These are phyloP conservation scores for Dichotomopilus funicola DNA, from an alignment of 2,329 filamentous ascomycete genomes.

Conservation along the genomic window DNA sequence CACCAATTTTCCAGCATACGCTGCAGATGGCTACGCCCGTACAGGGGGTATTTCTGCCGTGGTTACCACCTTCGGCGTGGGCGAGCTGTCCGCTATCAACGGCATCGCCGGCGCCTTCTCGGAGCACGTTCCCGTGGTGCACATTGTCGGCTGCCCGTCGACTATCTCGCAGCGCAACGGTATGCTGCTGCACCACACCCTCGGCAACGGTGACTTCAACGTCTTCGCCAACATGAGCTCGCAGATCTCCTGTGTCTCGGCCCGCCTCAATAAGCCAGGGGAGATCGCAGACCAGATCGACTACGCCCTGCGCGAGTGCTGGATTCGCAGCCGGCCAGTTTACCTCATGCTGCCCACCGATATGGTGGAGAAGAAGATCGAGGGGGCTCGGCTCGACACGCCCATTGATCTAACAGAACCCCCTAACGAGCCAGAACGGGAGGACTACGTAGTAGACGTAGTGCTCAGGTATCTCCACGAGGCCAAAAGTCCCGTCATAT, in stretches of 20 bases:
- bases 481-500: constrained; percentile 68
- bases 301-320: constrained; percentile 67
- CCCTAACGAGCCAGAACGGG: constrained; percentile 61
- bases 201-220: constrained; percentile 73
- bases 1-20: constrained; percentile 52
- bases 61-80: constrained; percentile 71
- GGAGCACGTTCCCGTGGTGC: constrained; percentile 64
- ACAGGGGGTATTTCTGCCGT: constrained; percentile 64
- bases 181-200: constrained; percentile 58
- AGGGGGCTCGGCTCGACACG: constrained; percentile 63
- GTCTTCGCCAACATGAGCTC: constrained; percentile 75
- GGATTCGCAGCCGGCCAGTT: constrained; percentile 66
- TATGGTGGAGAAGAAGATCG: constrained; percentile 68
- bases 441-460: constrained; percentile 77
- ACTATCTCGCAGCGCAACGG: constrained; percentile 42
- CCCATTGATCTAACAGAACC: constrained; percentile 62
- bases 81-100: constrained; percentile 67
- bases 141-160: constrained; percentile 54
- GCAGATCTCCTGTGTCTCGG: constrained; percentile 63
- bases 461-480: constrained; percentile 65
- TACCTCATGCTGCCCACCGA: constrained; percentile 81
- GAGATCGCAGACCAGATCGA: constrained; percentile 73
- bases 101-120: constrained; percentile 68
- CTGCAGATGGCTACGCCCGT: constrained; percentile 73
- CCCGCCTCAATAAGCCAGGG: constrained; percentile 61